A percentile compares a stretch with the other conserved stretches of the same genome.
phyloP scores from a whole-genome alignment of 768 basidiomycete genomes.

The Leccinum uliginosum region DNA sequence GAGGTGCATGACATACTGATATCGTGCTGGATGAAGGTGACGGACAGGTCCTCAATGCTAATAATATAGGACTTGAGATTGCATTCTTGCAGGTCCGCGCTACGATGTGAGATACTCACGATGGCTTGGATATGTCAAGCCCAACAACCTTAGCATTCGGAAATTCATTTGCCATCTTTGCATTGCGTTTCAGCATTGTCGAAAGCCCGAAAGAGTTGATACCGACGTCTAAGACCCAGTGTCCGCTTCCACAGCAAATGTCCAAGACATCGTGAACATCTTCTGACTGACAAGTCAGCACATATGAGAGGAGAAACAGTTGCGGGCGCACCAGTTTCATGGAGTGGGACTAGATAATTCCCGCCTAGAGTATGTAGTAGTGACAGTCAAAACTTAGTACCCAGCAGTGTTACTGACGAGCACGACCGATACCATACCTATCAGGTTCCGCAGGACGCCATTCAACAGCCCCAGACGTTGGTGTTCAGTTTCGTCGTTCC shows the following conservation, averaged over 20 bases:
- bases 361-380: not conserved
- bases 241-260: conserved; percentile 6
- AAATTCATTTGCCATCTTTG: conserved; percentile 3
- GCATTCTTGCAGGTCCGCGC: not conserved
- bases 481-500: conserved; percentile 1
- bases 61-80: not conserved
- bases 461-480: conserved; percentile 1
- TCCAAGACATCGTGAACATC: conserved; percentile 3
- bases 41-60: not conserved
- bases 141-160: not conserved
- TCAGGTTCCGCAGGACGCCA: not conserved
- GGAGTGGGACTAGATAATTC: not conserved
- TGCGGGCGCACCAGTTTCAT: not conserved
- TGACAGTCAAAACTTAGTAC: not conserved
- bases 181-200: not conserved
- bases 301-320: not conserved
- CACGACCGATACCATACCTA: not conserved
- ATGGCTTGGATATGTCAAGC: conserved; percentile 3
- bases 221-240: conserved; percentile 7
- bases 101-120: not conserved
- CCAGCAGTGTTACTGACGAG: not conserved
- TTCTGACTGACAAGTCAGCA: not conserved
- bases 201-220: not conserved
- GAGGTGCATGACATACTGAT: not conserved
- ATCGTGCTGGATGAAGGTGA: conserved; percentile 2